Conservation (phyloP, 176 grass and related monocot species). For the Ampelocalamus luodianensis region DNA sequence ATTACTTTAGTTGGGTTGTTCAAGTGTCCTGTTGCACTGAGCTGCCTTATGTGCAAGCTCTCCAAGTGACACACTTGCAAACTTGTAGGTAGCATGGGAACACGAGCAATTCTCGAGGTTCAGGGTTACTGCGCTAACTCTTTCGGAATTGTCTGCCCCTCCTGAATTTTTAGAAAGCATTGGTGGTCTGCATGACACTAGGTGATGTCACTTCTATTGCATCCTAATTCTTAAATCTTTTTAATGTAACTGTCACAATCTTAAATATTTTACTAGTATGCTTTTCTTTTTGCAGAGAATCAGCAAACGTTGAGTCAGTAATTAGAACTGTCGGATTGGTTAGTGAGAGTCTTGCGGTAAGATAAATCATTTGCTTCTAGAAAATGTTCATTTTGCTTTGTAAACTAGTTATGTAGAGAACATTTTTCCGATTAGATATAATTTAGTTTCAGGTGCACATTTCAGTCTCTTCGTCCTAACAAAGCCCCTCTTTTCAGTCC, state of each 20-base stretch:
- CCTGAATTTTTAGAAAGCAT: slow-evolving; percentile 90
- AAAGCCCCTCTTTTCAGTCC: neutral
- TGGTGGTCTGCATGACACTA: slow-evolving; percentile 79
- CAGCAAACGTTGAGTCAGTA: slow-evolving; percentile 65
- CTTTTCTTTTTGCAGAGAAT: slow-evolving; percentile 63
- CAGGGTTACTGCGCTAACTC: slow-evolving; percentile 91
- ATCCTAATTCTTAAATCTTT: slow-evolving; percentile 30
- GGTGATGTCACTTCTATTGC: slow-evolving; percentile 45
- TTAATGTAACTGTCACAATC: neutral
- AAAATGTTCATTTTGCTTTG: slow-evolving; percentile 11
- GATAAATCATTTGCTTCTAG: slow-evolving; percentile 39
- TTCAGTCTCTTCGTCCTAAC: neutral
- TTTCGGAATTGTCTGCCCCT: slow-evolving; percentile 79
- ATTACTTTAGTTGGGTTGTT: slow-evolving; percentile 26
- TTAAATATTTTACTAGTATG: slow-evolving; percentile 6
- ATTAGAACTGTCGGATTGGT: slow-evolving; percentile 82
- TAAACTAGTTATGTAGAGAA: neutral
- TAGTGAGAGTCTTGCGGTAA: slow-evolving; percentile 91
- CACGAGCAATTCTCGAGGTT: slow-evolving; percentile 99
- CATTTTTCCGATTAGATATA: neutral
- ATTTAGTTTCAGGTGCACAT: neutral
- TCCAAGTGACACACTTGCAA: slow-evolving; percentile 7
- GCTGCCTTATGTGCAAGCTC: slow-evolving; percentile 1
- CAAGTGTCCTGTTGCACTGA: slow-evolving; percentile 5
- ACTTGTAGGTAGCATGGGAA: slow-evolving; percentile 94